Evolutionary conservation across 2,329 filamentous ascomycete genomes (phyloP), one percentile per base, ranked within the genome.

Genomic region (Verticillium nonalfalfae): DNA sequence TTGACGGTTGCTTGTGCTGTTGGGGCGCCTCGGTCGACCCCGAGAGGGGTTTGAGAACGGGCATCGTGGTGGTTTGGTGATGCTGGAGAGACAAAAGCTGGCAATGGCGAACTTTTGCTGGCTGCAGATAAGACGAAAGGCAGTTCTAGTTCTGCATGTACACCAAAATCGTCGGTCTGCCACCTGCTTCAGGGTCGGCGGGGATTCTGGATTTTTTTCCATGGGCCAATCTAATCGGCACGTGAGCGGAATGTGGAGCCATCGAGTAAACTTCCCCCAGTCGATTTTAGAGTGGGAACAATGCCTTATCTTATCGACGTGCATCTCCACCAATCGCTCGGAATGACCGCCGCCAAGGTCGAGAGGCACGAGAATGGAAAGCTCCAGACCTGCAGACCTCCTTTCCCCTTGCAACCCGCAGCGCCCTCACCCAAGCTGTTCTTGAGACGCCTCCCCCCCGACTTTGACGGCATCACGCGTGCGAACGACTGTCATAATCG

Each of bases 1-100:
- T 85, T 5, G 94, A 98, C 33, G 93, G 86, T 75, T 99, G 95
- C 66, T 86, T 93, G 77, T 89, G 87, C 67, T 96, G 91, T 65
- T 88, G 86, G 11, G 93, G 93, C 18, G 91, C 89, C 39, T 81
- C 76, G 13, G 77, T 75, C 39, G 82, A 76, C 63, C 77, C 82
- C 50, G 79, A 74, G 57, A 75, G 76, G 57, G 78, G 75, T 66
- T 77, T 75, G 34, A 86, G 68, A 33, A 83, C 77, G n/a, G 84
- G 82, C 84, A 87, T 87, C 13, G 65, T 72, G 65, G n/a, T 7
- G 40, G 18, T 5, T 11, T 7, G 45, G 18, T 26, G 45, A 31
- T 31, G 26, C 2, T 31, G 26, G 5, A 31, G 5, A 4, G 26
- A 31, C 26, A 31, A 31, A 31, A 31, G 26, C 26, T 21, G 18